Conservation (phyloP, 768 basidiomycete species). For the Boletus eberwhitei region DNA sequence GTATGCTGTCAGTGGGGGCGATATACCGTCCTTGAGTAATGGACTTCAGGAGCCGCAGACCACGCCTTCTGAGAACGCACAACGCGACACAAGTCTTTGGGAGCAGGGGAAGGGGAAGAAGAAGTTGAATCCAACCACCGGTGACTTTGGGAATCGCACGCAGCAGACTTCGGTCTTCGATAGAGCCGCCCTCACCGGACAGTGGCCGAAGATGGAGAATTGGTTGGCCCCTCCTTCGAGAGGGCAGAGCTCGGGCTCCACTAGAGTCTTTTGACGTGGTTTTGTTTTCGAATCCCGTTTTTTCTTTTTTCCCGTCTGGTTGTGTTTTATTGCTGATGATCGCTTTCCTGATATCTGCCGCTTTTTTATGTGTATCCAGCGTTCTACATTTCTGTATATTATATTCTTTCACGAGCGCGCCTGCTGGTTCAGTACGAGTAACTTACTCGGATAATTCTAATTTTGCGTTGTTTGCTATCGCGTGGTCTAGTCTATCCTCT, state of each 20-base stretch:
- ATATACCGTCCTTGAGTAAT: conserved; percentile 13
- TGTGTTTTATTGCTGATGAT: neutral
- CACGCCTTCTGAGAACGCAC: conserved; percentile 3
- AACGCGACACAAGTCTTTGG: conserved; percentile 14
- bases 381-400: conserved; percentile 23
- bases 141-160: conserved; percentile 21
- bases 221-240: conserved; percentile 30
- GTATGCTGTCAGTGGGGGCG: conserved; percentile 27
- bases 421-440: conserved; percentile 32
- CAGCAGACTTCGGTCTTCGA: conserved; percentile 26
- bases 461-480: conserved; percentile 18
- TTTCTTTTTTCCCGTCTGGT: neutral
- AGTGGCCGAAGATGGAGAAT: conserved; percentile 36
- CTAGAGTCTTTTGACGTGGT: conserved; percentile 28
- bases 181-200: conserved; percentile 27
- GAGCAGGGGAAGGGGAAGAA: conserved; percentile 25
- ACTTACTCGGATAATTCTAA: conserved; percentile 33
- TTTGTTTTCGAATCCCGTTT: neutral
- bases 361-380: conserved; percentile 4
- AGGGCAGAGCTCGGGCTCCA: conserved; percentile 31
- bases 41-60: conserved; percentile 1
- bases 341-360: conserved; percentile 8
- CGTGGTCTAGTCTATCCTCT: conserved; percentile 10
- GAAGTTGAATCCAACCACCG: conserved; percentile 11
- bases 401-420: conserved; percentile 20